These are phyloP conservation scores for Babesia bigemina DNA, from an alignment of 169 alveolate genomes.

Conservation along the genomic window DNA sequence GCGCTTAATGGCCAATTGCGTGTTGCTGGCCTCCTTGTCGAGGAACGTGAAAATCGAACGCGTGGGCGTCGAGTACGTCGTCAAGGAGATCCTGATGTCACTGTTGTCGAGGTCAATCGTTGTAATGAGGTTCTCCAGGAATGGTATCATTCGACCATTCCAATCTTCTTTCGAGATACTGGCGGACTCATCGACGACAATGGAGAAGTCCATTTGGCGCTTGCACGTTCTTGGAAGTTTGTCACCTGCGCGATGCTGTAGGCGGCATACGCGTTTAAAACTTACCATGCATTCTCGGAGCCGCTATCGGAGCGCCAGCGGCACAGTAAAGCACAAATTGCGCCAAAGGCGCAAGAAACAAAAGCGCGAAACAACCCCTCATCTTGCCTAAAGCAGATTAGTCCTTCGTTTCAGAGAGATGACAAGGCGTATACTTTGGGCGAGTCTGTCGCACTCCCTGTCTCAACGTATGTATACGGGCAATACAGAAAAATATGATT, in stretches of 20 bases:
- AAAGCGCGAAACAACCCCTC: conserved; percentile 2
- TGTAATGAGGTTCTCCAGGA: conserved; percentile 29
- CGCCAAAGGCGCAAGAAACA: conserved; percentile 10
- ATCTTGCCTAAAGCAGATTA: neutral
- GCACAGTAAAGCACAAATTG: neutral
- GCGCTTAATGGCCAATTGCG: conserved; percentile 24
- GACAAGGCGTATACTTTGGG: neutral
- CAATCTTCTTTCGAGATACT: conserved; percentile 51
- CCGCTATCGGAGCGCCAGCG: neutral
- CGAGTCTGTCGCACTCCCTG: neutral
- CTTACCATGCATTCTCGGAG: neutral
- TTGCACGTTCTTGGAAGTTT: conserved; percentile 12
- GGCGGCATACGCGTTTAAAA: neutral
- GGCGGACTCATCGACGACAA: conserved; percentile 66
- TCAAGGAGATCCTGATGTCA: conserved; percentile 51
- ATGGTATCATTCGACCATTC: conserved; percentile 40
- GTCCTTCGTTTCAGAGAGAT: neutral
- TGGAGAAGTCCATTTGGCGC: conserved; percentile 53
- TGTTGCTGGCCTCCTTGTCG: conserved; percentile 39
- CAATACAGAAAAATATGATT: conserved; percentile 10
- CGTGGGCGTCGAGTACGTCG: conserved; percentile 51
- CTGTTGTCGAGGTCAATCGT: conserved; percentile 48
- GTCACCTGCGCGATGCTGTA: neutral
- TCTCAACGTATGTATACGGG: neutral
- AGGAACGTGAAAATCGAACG: conserved; percentile 37